These are phyloP conservation scores for Scedosporium aurantiacum DNA, from an alignment of 2,329 filamentous ascomycete species.

Conservation along the genomic window DNA sequence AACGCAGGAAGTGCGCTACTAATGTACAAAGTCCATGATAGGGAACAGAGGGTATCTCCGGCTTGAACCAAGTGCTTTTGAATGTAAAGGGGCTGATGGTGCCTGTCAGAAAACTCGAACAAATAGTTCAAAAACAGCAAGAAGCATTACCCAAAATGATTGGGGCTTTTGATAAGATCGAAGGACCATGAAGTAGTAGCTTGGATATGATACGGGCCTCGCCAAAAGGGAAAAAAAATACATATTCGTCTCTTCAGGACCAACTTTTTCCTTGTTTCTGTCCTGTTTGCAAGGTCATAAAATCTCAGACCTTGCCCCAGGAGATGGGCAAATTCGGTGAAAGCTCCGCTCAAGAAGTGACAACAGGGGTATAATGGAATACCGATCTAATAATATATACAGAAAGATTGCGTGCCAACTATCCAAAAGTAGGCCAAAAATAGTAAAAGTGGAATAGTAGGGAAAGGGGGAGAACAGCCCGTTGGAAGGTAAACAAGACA, in stretches of 20 bases:
- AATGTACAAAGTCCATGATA: too few species aligned
- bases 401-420: background rate
- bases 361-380: background rate
- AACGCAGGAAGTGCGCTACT: too few species aligned
- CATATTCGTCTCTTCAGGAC: background rate
- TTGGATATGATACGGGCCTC: too few species aligned
- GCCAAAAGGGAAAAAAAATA: too few species aligned
- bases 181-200: too few species aligned
- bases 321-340: background rate
- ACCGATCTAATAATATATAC: constrained; percentile 1
- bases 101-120: too few species aligned
- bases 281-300: background rate
- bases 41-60: too few species aligned
- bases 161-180: too few species aligned
- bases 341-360: background rate
- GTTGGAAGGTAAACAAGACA: background rate
- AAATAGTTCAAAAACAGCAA: too few species aligned
- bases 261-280: background rate
- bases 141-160: too few species aligned
- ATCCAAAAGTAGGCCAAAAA: background rate
- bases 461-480: background rate
- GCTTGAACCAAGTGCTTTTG: too few species aligned
- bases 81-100: too few species aligned
- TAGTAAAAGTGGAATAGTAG: background rate
- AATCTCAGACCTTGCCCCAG: background rate